Conservation (phyloP, 768 basidiomycete species). For the Arthromyces matolae region DNA sequence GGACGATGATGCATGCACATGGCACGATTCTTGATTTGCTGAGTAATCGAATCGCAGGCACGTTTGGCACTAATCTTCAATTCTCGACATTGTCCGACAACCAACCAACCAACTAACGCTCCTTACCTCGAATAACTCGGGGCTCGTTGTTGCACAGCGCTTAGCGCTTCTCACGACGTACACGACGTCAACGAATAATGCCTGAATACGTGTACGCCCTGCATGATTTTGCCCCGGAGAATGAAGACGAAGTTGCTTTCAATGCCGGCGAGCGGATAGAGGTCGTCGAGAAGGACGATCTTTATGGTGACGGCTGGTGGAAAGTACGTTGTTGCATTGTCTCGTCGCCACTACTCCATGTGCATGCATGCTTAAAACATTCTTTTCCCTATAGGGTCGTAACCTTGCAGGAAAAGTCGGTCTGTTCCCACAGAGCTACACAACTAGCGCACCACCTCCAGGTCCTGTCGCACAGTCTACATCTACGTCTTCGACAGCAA, state of each 20-base stretch:
- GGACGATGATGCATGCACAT: no score
- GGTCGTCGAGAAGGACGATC: slow-evolving; percentile 89
- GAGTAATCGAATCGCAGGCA: no score
- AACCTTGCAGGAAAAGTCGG: slow-evolving; percentile 82
- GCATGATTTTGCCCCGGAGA: slow-evolving; percentile 86
- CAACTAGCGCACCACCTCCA: slow-evolving; percentile 52
- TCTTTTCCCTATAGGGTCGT: slow-evolving; percentile 72
- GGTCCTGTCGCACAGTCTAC: slow-evolving; percentile 22
- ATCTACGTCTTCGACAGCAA: slow-evolving; percentile 21
- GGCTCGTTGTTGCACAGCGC: background rate
- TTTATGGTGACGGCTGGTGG: slow-evolving; percentile 97
- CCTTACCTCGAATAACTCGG: no score
- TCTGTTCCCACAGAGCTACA: slow-evolving; percentile 89
- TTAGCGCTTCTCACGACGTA: background rate
- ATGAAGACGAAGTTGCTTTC: slow-evolving; percentile 91
- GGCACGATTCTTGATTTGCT: no score
- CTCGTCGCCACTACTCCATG: background rate
- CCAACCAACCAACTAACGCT: no score
- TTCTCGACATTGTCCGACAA: no score
- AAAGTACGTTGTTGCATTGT: slow-evolving; percentile 32
- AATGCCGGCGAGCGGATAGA: slow-evolving; percentile 82
- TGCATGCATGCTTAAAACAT: slow-evolving; percentile 11
- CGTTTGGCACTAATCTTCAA: no score
- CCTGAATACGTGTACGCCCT: slow-evolving; percentile 83
- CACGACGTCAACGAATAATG: slow-evolving; percentile 39